These are phyloP conservation scores for Gremmenia infestans DNA, from an alignment of 2,329 filamentous ascomycete genomes.

Conservation along the genomic window DNA sequence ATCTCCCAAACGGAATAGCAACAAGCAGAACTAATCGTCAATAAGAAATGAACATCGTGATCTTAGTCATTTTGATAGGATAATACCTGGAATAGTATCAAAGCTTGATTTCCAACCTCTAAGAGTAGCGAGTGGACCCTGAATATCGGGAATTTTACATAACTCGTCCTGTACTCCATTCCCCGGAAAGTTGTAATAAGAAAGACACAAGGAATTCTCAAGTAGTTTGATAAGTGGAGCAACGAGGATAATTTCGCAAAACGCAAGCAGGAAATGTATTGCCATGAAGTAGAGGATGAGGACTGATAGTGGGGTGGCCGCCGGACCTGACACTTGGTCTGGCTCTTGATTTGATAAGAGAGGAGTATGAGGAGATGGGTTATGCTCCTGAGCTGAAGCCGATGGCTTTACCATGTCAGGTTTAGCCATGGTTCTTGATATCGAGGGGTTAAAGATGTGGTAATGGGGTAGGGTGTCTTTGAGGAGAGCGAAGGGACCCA, in stretches of 20 bases:
- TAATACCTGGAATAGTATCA: slow-evolving; percentile 28
- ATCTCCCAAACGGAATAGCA: slow-evolving; percentile 28
- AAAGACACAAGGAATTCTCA: slow-evolving; percentile 27
- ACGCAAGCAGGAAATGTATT: slow-evolving; percentile 30
- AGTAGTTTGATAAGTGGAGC: slow-evolving; percentile 28
- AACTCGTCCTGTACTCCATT: slow-evolving; percentile 16
- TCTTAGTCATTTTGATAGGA: not conserved
- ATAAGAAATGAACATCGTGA: not conserved
- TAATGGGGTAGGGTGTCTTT: not conserved
- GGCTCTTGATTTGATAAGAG: not conserved
- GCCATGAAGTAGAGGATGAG: slow-evolving; percentile 28
- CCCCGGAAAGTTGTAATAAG: slow-evolving; percentile 23
- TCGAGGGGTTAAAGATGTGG: not conserved
- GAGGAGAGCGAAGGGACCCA: not conserved
- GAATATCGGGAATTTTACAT: slow-evolving; percentile 28
- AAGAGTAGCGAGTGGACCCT: slow-evolving; percentile 25
- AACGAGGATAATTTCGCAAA: slow-evolving; percentile 28
- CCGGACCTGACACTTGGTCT: not conserved
- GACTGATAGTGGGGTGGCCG: not conserved
- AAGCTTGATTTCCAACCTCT: slow-evolving; percentile 30
- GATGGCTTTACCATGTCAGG: not conserved
- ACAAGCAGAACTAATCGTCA: slow-evolving; percentile 24
- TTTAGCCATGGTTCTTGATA: not conserved
- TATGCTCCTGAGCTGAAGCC: not conserved
- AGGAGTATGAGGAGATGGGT: not conserved